These are phyloP conservation scores for Guyanaporus albipodus DNA, from an alignment of 768 basidiomycete genomes.

Conservation along the genomic window DNA sequence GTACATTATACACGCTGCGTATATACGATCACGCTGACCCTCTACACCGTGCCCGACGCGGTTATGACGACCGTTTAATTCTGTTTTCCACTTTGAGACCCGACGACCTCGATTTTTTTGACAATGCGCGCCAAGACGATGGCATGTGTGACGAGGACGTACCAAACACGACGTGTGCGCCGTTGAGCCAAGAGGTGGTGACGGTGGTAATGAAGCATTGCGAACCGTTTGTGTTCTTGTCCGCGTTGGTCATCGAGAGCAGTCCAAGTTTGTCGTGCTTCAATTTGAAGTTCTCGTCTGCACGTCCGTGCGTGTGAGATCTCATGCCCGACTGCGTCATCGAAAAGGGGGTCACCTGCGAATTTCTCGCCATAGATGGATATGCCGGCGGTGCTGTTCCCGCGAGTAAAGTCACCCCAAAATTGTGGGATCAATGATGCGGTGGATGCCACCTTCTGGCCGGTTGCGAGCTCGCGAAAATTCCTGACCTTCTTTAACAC, in stretches of 20 bases:
- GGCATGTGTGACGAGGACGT: too few relatives aligned
- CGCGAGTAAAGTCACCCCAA: conserved; percentile 78
- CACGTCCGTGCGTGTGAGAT: too few relatives aligned
- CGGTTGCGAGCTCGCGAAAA: conserved; percentile 88
- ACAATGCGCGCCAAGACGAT: too few relatives aligned
- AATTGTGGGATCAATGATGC: conserved; percentile 90
- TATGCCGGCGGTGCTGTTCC: conserved; percentile 75
- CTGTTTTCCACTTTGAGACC: too few relatives aligned
- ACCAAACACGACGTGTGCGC: conserved; percentile 16
- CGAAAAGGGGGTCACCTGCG: too few relatives aligned
- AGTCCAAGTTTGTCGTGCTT: conserved; percentile 70
- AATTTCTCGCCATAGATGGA: conserved; percentile 75
- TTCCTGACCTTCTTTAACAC: conserved; percentile 74
- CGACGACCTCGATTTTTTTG: too few relatives aligned
- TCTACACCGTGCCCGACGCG: too few relatives aligned
- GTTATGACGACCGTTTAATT: too few relatives aligned
- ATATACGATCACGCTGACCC: too few relatives aligned
- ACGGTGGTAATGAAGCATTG: conserved; percentile 93
- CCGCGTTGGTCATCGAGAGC: conserved; percentile 80
- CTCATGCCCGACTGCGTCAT: too few relatives aligned
- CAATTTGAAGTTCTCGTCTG: conserved; percentile 83
- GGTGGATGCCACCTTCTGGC: conserved; percentile 72
- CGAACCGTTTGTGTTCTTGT: conserved; percentile 79
- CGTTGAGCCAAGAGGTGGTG: conserved; percentile 37
- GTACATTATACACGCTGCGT: too few relatives aligned